A percentile compares a stretch with the other conserved stretches of the same genome.
phyloP scores from a whole-genome alignment of 225 moss, liverwort and hornwort species.

The Polytrichum commune region DNA sequence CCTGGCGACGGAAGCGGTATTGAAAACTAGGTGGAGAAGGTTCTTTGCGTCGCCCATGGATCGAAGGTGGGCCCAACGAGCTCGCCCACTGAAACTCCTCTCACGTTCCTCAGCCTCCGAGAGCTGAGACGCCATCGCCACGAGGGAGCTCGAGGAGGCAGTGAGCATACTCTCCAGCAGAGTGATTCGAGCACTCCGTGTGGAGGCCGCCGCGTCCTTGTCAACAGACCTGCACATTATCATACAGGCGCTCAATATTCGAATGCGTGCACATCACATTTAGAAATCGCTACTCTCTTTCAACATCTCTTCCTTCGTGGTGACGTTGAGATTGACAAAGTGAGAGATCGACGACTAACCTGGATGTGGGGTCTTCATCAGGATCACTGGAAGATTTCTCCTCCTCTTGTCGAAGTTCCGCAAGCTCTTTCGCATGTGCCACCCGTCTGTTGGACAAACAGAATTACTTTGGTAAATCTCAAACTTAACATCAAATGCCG shows the following conservation, averaged over 20 bases:
- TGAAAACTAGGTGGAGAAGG: conserved; percentile 74
- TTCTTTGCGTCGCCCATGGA: conserved; percentile 85
- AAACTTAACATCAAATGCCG: too few relatives aligned
- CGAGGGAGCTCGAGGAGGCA: conserved; percentile 81
- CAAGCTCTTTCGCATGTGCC: conserved; percentile 63
- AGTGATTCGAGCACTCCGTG: conserved; percentile 67
- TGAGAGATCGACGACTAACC: conserved; percentile 19
- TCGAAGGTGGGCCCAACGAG: conserved; percentile 78
- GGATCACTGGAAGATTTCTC: conserved; percentile 52
- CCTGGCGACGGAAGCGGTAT: conserved; percentile 43
- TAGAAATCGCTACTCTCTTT: too few relatives aligned
- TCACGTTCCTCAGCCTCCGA: conserved; percentile 98
- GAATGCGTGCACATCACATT: too few relatives aligned
- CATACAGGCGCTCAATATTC: not conserved
- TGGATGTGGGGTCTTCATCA: conserved; percentile 35
- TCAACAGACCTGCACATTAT: conserved; percentile 29
- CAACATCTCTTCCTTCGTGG: too few relatives aligned
- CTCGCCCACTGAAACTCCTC: conserved; percentile 69
- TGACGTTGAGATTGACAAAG: not conserved
- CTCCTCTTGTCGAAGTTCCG: conserved; percentile 76
- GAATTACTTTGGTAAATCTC: not conserved
- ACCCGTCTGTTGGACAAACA: conserved; percentile 43
- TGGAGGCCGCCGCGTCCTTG: conserved; percentile 38
- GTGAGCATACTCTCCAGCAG: conserved; percentile 86
- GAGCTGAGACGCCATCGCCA: conserved; percentile 97